Evolutionary conservation across 208 protist genomes (phyloP).

Genomic region (Novymonas esmeraldas): DNA sequence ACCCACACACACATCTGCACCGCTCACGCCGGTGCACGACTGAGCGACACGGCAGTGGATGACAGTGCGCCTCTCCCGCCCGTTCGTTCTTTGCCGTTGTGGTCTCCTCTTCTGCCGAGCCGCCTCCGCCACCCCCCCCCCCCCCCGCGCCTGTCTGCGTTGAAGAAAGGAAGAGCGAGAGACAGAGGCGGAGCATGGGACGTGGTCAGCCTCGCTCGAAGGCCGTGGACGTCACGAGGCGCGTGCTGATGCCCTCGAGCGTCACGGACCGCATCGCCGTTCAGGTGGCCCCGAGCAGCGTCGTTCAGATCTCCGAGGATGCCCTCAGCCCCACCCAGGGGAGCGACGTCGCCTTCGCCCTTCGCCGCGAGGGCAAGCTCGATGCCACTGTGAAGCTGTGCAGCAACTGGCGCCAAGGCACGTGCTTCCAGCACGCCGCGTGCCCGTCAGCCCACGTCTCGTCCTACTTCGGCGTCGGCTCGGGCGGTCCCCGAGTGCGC

Average conservation of each 20-base stretch:
- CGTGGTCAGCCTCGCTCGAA: constrained; percentile 47
- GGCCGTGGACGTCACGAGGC: constrained; percentile 83
- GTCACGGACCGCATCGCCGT: constrained; percentile 65
- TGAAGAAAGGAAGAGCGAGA: too few relatives aligned
- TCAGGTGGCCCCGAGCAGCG: constrained; percentile 40
- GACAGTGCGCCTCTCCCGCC: too few relatives aligned
- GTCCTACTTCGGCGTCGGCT: constrained; percentile 49
- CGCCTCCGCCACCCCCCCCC: too few relatives aligned
- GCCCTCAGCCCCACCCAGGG: constrained; percentile 84
- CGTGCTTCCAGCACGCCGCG: constrained; percentile 73
- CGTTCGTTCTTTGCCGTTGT: too few relatives aligned
- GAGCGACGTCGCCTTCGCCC: constrained; percentile 69
- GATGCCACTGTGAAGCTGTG: constrained; percentile 75
- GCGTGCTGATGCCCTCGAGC: constrained; percentile 58
- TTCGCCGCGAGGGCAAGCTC: constrained; percentile 66
- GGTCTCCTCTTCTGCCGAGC: too few relatives aligned
- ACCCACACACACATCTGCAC: background rate
- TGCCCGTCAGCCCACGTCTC: constrained; percentile 77
- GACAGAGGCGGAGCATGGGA: too few relatives aligned
- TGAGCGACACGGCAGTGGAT: too few relatives aligned
- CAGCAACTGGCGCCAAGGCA: constrained; percentile 71
- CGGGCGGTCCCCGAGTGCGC: too few relatives aligned
- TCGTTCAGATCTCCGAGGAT: constrained; percentile 60
- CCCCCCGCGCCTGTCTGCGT: too few relatives aligned
- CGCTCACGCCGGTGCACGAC: too few relatives aligned